phyloP scores from a whole-genome alignment of 1,284 basidiomycete genomes.

The Ceratobasidium sp. region DNA sequence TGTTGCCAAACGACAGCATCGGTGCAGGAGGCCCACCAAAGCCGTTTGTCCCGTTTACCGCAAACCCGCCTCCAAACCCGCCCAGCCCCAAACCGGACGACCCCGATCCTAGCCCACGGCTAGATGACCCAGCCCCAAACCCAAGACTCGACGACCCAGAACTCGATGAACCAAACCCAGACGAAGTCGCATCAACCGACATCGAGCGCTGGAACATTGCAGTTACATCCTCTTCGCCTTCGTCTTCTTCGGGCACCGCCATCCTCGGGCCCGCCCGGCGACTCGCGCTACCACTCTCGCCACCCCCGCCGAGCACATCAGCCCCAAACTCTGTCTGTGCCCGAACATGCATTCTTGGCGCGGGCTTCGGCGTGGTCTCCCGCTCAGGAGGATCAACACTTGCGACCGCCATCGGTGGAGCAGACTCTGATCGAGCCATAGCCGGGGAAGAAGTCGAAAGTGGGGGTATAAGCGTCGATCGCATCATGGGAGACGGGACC shows the following conservation, averaged over 20 bases:
- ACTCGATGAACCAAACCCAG: background rate
- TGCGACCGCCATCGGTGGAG: slow-evolving; percentile 30
- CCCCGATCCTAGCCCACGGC: background rate
- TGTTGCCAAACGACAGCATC: slow-evolving; percentile 29
- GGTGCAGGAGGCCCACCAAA: slow-evolving; percentile 13
- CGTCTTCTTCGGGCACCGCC: slow-evolving; percentile 30
- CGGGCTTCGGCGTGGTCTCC: slow-evolving; percentile 12
- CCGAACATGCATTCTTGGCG: background rate
- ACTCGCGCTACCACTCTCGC: background rate
- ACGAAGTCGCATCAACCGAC: slow-evolving; percentile 21
- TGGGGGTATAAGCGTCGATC: slow-evolving; percentile 21
- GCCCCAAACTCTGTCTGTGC: slow-evolving; percentile 28
- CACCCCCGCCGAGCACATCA: slow-evolving; percentile 26
- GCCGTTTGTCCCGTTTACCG: slow-evolving; percentile 4
- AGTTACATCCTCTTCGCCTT: slow-evolving; percentile 42
- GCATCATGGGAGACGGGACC: slow-evolving; percentile 22
- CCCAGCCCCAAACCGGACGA: slow-evolving; percentile 4
- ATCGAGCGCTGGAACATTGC: slow-evolving; percentile 39
- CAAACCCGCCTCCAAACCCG: slow-evolving; percentile 7
- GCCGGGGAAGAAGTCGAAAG: background rate
- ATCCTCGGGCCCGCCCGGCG: background rate
- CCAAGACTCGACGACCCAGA: background rate
- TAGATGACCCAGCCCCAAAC: background rate
- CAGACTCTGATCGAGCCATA: slow-evolving; percentile 48
- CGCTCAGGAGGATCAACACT: background rate